phyloP scores from a whole-genome alignment of 805 yeast genomes.

The Candida ulmi region DNA sequence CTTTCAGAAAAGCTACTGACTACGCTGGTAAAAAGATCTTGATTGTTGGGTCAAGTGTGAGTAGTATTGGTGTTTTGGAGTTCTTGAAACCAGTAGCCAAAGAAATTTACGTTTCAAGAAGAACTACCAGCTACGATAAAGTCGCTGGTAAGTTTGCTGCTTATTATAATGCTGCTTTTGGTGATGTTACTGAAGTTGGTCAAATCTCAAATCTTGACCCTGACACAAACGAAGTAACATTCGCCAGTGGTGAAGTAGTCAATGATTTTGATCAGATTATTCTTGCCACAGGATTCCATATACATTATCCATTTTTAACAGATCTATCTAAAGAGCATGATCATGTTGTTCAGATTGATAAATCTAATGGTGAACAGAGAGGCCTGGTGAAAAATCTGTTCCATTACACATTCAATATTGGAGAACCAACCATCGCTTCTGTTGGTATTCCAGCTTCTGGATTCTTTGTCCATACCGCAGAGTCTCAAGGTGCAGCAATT shows the following conservation, averaged over 20 bases:
- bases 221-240: conserved; percentile 7
- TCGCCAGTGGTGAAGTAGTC: conserved; percentile 19
- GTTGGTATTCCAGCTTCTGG: conserved; percentile 20
- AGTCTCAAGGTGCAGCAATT: conserved; percentile 4
- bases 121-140: background rate
- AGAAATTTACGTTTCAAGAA: conserved; percentile 11
- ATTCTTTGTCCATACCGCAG: conserved; percentile 2
- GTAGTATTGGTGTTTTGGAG: conserved; percentile 35
- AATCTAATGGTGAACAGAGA: conserved; percentile 4
- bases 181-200: background rate
- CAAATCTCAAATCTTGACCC: conserved; percentile 7
- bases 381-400: conserved; percentile 25
- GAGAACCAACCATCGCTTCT: conserved; percentile 33
- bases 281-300: conserved; percentile 36
- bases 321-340: conserved; percentile 8
- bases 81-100: conserved; percentile 22
- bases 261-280: conserved; percentile 30
- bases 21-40: conserved; percentile 33
- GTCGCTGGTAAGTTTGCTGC: background rate
- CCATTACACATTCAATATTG: conserved; percentile 30
- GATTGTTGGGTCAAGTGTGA: conserved; percentile 35
- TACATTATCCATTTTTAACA: conserved; percentile 29
- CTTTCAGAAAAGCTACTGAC: conserved; percentile 34
- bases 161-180: background rate
- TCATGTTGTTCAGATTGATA: conserved; percentile 15